These are phyloP conservation scores for Inga laurina DNA, from an alignment of 306 rosid genomes.

Conservation along the genomic window DNA sequence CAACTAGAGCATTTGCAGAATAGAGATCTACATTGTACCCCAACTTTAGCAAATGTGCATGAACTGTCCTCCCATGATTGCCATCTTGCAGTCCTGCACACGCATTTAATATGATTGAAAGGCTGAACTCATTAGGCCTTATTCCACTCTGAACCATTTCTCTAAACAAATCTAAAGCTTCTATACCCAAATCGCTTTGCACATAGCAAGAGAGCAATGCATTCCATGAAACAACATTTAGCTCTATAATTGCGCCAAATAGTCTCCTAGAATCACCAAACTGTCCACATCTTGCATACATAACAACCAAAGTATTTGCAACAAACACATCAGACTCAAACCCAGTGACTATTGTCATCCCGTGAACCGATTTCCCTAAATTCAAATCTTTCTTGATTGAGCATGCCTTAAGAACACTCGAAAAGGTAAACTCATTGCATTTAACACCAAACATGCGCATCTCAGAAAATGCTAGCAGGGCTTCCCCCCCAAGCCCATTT, in stretches of 20 bases:
- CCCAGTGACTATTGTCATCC: constrained; percentile 58
- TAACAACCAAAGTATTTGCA: constrained; percentile 75
- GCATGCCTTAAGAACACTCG: constrained; percentile 81
- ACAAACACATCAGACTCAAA: constrained; percentile 79
- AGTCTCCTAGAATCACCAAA: constrained; percentile 64
- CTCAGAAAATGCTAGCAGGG: constrained; percentile 57
- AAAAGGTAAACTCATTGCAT: constrained; percentile 73
- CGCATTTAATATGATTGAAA: constrained; percentile 72
- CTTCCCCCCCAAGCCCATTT: constrained; percentile 64
- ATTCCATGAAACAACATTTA: constrained; percentile 79
- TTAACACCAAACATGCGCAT: constrained; percentile 60
- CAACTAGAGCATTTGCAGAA: constrained; percentile 81
- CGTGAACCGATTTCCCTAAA: constrained; percentile 70
- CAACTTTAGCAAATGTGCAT: constrained; percentile 61
- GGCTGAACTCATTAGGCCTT: constrained; percentile 76
- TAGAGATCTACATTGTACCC: constrained; percentile 70
- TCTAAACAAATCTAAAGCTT: constrained; percentile 62
- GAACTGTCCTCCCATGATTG: constrained; percentile 54
- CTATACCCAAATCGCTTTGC: constrained; percentile 52
- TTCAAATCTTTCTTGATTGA: constrained; percentile 54
- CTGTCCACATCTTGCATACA: constrained; percentile 78
- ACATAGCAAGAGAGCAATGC: constrained; percentile 75
- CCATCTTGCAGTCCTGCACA: constrained; percentile 63
- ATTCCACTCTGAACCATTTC: constrained; percentile 68
- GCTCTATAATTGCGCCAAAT: constrained; percentile 53